Evolutionary conservation across 805 yeast species (phyloP).

Genomic region (Priceomyces medius): DNA sequence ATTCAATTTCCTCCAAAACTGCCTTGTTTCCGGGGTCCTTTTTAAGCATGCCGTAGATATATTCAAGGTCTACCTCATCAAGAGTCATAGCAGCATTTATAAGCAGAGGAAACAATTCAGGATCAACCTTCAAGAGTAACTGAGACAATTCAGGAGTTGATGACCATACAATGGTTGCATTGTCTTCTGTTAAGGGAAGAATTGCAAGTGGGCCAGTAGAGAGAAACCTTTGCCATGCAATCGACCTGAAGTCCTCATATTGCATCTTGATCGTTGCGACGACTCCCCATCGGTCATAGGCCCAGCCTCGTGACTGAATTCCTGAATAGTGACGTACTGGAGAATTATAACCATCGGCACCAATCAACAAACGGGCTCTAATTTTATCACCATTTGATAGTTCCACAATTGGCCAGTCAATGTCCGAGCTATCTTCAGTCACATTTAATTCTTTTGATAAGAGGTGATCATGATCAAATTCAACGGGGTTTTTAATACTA

Average conservation of each 20-base stretch:
- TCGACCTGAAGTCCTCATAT: conserved; percentile 63
- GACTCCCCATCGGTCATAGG: conserved; percentile 82
- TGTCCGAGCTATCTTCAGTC: conserved; percentile 21
- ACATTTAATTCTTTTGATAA: conserved; percentile 19
- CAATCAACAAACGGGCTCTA: conserved; percentile 75
- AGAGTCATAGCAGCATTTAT: conserved; percentile 87
- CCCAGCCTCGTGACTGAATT: conserved; percentile 90
- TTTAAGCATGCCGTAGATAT: conserved; percentile 49
- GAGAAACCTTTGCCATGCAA: conserved; percentile 93
- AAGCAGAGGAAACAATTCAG: conserved; percentile 62
- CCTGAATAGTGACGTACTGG: conserved; percentile 83
- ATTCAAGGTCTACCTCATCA: conserved; percentile 71
- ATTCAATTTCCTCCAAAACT: conserved; percentile 64
- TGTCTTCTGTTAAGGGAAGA: conserved; percentile 80
- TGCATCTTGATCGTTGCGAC: conserved; percentile 83
- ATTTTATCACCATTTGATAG: conserved; percentile 63
- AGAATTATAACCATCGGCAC: conserved; percentile 95
- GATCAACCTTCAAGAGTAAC: conserved; percentile 56
- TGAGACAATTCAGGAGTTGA: conserved; percentile 74
- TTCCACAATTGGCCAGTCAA: conserved; percentile 75
- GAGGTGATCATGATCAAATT: conserved; percentile 8
- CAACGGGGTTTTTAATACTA: conserved; percentile 36
- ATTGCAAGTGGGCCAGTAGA: conserved; percentile 92
- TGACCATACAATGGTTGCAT: conserved; percentile 94
- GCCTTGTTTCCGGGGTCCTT: conserved; percentile 44